Evolutionary conservation across 306 rosid genomes (phyloP).

Genomic region (Pterocarpus santalinus): DNA sequence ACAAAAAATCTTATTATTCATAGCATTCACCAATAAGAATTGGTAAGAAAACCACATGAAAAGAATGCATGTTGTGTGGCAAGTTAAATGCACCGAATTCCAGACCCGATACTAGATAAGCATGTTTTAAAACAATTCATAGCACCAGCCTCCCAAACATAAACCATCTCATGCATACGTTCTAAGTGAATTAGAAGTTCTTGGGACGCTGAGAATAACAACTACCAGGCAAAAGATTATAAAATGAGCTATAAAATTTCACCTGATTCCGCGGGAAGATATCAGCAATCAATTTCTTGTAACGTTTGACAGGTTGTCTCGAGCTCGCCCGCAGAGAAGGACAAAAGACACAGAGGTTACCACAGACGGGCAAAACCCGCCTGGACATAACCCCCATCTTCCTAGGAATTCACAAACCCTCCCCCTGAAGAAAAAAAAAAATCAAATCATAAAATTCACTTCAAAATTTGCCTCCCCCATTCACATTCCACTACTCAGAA

Average conservation of each 20-base stretch:
- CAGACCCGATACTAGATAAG: neutral
- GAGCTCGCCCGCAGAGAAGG: conserved; percentile 97
- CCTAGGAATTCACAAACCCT: conserved; percentile 52
- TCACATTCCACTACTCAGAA: conserved; percentile 28
- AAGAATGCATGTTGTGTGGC: neutral
- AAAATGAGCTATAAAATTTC: conserved; percentile 37
- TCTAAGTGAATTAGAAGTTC: conserved; percentile 5
- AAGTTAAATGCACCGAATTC: neutral
- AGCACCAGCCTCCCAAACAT: neutral
- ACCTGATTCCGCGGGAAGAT: conserved; percentile 93
- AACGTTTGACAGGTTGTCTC: conserved; percentile 95
- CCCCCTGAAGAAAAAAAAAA: conserved; percentile 43
- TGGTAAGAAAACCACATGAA: conserved; percentile 36
- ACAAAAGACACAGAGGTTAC: conserved; percentile 96
- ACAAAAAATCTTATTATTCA: conserved; percentile 12
- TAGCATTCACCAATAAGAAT: conserved; percentile 13
- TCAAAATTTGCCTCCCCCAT: conserved; percentile 22
- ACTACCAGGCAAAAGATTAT: conserved; percentile 34
- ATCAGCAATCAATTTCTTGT: conserved; percentile 86
- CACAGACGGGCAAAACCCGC: conserved; percentile 98
- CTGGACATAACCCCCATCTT: conserved; percentile 99
- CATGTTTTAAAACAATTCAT: neutral
- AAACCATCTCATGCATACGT: conserved; percentile 22
- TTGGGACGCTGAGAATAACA: neutral
- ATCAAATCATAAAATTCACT: conserved; percentile 32